Conservation (phyloP, 2,329 filamentous ascomycete genomes). For the Aspergillus glaucus region DNA sequence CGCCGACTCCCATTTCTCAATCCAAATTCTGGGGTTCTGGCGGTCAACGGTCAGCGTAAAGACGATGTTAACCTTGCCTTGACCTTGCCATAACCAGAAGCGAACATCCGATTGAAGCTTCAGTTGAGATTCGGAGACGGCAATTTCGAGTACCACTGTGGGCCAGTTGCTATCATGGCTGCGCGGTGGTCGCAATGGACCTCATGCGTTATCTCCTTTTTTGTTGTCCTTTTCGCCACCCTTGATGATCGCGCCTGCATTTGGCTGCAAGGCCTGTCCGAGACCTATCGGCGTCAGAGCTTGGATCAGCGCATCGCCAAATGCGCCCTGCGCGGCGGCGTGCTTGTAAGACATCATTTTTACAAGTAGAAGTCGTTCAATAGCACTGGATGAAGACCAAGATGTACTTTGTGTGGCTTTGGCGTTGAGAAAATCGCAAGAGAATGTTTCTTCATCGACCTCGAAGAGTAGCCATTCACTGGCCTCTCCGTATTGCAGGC, state of each 20-base stretch:
- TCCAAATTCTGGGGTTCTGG: constrained; percentile 1
- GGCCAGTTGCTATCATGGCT: neutral
- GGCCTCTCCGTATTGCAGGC: neutral
- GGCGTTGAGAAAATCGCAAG: neutral
- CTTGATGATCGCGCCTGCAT: neutral
- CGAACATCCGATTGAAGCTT: constrained; percentile 3
- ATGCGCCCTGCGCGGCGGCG: neutral
- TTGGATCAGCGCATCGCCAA: neutral
- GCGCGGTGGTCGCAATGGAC: neutral
- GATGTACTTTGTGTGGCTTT: neutral
- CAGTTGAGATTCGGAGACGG: neutral
- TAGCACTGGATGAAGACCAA: too few relatives aligned
- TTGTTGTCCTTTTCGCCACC: neutral
- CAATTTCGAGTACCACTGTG: neutral
- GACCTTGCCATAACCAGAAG: constrained; percentile 5
- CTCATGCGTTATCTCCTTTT: neutral
- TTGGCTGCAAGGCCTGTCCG: neutral
- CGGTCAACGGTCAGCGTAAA: constrained; percentile 3
- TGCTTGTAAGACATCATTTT: neutral
- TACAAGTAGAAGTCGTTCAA: neutral
- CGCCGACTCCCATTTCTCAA: constrained; percentile 1
- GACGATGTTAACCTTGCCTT: constrained; percentile 1
- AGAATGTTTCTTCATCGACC: neutral
- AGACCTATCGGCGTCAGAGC: neutral
- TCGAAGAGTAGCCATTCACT: neutral